A percentile compares a stretch with the other conserved stretches of the same genome.
Evolutionary conservation across 495 filamentous ascomycete genomes (phyloP).

Genomic region (Neurospora sp.): DNA sequence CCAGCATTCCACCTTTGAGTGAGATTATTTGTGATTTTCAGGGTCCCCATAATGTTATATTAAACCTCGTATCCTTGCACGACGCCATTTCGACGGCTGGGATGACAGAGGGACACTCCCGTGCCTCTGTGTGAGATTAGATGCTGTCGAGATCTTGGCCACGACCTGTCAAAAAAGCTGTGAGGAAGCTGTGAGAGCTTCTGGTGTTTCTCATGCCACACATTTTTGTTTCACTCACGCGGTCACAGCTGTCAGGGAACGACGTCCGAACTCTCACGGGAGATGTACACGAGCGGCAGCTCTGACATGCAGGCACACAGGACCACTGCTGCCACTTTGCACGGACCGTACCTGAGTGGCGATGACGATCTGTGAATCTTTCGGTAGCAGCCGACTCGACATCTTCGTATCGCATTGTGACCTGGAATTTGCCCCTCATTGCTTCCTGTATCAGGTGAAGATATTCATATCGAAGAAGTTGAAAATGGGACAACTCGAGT

Average conservation of each 20-base stretch:
- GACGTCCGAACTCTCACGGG: neutral
- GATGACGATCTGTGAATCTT: neutral
- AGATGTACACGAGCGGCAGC: neutral
- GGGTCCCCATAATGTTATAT: neutral
- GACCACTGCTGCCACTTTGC: neutral
- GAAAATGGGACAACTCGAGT: neutral
- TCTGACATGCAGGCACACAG: neutral
- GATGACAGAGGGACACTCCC: neutral
- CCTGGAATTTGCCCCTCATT: neutral
- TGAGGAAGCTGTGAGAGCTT: neutral
- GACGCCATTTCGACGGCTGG: neutral
- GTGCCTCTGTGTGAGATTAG: neutral
- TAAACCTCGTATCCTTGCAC: neutral
- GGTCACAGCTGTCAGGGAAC: neutral
- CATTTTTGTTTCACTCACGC: neutral
- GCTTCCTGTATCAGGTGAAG: neutral
- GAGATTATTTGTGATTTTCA: neutral
- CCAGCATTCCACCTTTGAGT: neutral
- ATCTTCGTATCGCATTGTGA: neutral
- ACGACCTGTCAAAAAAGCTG: neutral
- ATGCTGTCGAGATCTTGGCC: neutral
- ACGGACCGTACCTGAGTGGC: neutral
- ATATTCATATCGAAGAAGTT: neutral
- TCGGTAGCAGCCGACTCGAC: neutral
- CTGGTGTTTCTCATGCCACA: neutral